Base-by-base conservation (phyloP, 208 protist species). In the Wallacemonas sp. region DNA sequence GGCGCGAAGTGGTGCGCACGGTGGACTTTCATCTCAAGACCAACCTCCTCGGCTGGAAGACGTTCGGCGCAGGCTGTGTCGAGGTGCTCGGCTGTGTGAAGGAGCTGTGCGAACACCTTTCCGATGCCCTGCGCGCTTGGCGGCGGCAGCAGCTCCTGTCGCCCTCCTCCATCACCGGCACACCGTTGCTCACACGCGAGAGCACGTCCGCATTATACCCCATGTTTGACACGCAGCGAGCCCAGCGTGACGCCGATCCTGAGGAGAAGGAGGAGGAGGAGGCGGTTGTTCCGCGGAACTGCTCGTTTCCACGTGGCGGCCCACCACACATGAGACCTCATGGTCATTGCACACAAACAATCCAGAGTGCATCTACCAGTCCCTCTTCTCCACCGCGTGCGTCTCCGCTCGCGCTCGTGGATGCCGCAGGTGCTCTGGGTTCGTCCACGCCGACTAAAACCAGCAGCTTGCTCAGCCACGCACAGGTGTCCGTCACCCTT, bases 1-100 rank as follows among this genome's bases (percentile, higher is more conserved):
- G 22, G 31, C 31, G 21, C 59, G 61, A 72, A 24, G 55, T 67
- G n/a, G 12, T 54, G 1, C 36, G 56, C 17, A 65, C 39, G 5
- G 62, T 79, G 0, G 80, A 93, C 58, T 93, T 95, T 60, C 88
- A 79, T 59, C 64, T 93, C 63, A 88, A 68, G 21, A 81, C 93
- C 9, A 54, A 73, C 17, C 65, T 91, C 27, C 82, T 96, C 44
- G 39, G 74, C n/a, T 86, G 82, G 79, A 81, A 78, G 27, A 91
- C 84, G 1, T 93, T 94, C 45, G 83, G 81, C 24, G 45, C 61
- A 1, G 90, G 72, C 21, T 96, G 90, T 47, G 79, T 80, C 1
- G 77, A 58, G 14, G 80, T 96, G 11, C 68, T 79, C 8, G 27
- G 60, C 6, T 90, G 75, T 53, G 85, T 96, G 62, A 60, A 70